A percentile compares a stretch with the other conserved stretches of the same genome.
phyloP scores from a whole-genome alignment of 345 rosid species.

The Pugionium cornutum region DNA sequence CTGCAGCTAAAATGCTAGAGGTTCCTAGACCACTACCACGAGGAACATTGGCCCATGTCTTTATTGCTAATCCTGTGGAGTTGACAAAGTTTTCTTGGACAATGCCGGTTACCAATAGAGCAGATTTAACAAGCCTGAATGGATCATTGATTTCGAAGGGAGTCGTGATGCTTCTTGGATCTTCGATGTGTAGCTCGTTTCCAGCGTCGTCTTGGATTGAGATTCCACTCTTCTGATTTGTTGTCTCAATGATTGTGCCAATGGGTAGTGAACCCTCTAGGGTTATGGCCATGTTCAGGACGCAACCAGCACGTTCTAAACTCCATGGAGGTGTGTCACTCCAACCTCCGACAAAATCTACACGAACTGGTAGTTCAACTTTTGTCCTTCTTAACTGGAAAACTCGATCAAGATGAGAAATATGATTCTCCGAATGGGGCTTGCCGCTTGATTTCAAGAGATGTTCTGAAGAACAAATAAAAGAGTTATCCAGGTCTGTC shows the following conservation, averaged over 20 bases:
- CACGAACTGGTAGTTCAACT: constrained; percentile 88
- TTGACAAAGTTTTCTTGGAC: constrained; percentile 47
- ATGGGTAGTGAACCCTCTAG: constrained; percentile 85
- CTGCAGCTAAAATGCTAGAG: constrained; percentile 96
- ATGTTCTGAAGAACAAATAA: constrained; percentile 51
- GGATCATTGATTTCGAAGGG: constrained; percentile 70
- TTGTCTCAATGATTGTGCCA: constrained; percentile 78
- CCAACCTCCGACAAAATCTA: constrained; percentile 98
- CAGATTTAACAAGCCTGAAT: constrained; percentile 88
- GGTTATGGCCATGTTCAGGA: constrained; percentile 87
- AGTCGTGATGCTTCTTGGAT: constrained; percentile 53
- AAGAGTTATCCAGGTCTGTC: constrained; percentile 16
- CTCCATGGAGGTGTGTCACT: constrained; percentile 99
- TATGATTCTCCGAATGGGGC: constrained; percentile 36
- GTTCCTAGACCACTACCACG: constrained; percentile 98
- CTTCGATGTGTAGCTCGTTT: constrained; percentile 52
- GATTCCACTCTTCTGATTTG: constrained; percentile 52
- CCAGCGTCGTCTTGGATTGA: constrained; percentile 73
- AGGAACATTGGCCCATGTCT: constrained; percentile 92
- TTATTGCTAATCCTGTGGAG: constrained; percentile 60
- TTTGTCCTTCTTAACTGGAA: constrained; percentile 55
- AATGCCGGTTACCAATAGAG: constrained; percentile 76
- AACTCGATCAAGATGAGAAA: constrained; percentile 28
- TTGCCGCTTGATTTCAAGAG: constrained; percentile 51
- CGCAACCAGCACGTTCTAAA: constrained; percentile 93